Conservation (phyloP, 768 basidiomycete species). For the Mycena indigotica region DNA sequence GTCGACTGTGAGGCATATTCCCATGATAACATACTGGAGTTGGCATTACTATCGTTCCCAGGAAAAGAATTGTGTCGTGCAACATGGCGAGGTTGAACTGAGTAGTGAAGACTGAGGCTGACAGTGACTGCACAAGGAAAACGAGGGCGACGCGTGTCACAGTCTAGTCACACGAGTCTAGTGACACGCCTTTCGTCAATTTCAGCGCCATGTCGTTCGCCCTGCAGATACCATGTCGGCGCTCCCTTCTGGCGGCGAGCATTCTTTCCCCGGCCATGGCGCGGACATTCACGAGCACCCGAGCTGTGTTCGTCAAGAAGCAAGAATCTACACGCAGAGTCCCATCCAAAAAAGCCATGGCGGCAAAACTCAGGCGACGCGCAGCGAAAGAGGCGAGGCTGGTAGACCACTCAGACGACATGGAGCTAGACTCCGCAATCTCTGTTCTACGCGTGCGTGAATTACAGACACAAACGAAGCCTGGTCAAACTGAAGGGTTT, state of each 20-base stretch:
- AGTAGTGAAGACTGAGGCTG: too few species aligned
- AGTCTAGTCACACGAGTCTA: too few species aligned
- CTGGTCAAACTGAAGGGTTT: background rate
- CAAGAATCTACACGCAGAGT: constrained; percentile 52
- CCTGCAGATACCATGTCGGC: background rate
- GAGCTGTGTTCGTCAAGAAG: constrained; percentile 48
- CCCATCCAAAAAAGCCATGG: constrained; percentile 73
- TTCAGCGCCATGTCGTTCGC: too few species aligned
- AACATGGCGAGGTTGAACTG: constrained; percentile 6
- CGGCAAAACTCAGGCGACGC: constrained; percentile 63
- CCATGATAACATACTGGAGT: background rate
- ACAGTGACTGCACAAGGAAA: too few species aligned
- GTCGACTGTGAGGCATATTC: background rate
- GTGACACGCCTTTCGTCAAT: too few species aligned
- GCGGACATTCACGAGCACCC: constrained; percentile 58
- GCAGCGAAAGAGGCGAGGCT: constrained; percentile 55
- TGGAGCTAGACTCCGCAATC: constrained; percentile 67
- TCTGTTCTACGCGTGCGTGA: constrained; percentile 66
- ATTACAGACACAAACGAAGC: background rate
- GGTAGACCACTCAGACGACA: constrained; percentile 65
- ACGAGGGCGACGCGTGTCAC: too few species aligned
- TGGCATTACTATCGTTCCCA: background rate
- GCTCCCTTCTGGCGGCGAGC: background rate
- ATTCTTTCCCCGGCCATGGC: background rate
- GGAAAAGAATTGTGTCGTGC: background rate